phyloP scores from a whole-genome alignment of 2,329 filamentous ascomycete species.

The Botryotinia globosa region DNA sequence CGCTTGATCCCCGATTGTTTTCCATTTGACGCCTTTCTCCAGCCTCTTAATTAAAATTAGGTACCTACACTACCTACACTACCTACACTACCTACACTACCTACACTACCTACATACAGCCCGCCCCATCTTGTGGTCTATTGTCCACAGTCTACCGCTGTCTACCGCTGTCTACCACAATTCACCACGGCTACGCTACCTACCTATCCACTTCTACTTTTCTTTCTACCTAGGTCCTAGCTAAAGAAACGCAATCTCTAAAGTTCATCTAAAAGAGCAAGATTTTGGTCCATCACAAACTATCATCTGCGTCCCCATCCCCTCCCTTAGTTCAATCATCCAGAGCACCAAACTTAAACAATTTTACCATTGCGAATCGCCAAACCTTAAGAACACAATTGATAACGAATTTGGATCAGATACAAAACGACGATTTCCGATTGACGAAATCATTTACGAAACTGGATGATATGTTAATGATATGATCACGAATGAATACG shows the following conservation, averaged over 20 bases:
- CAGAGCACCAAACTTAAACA: neutral
- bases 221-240: too few relatives aligned
- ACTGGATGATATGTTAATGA: slow-evolving; percentile 14
- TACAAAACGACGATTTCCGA: neutral
- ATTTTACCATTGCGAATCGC: neutral
- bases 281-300: slow-evolving; percentile 5
- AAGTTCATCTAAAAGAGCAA: slow-evolving; percentile 14
- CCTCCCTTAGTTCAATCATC: slow-evolving; percentile 1
- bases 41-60: slow-evolving; percentile 22
- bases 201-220: slow-evolving; percentile 12
- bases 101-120: too few relatives aligned
- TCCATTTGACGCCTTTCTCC: slow-evolving; percentile 17
- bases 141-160: neutral
- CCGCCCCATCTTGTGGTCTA: neutral
- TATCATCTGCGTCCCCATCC: slow-evolving; percentile 9
- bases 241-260: slow-evolving; percentile 15
- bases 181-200: neutral
- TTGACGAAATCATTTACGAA: neutral
- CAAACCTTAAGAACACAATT: neutral
- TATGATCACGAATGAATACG: slow-evolving; percentile 16
- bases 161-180: neutral
- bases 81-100: too few relatives aligned
- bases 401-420: neutral
- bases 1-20: slow-evolving; percentile 13
- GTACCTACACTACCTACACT: too few relatives aligned